Evolutionary conservation across 495 filamentous ascomycete genomes (phyloP).

Genomic region (Hypoxylon fuscum): DNA sequence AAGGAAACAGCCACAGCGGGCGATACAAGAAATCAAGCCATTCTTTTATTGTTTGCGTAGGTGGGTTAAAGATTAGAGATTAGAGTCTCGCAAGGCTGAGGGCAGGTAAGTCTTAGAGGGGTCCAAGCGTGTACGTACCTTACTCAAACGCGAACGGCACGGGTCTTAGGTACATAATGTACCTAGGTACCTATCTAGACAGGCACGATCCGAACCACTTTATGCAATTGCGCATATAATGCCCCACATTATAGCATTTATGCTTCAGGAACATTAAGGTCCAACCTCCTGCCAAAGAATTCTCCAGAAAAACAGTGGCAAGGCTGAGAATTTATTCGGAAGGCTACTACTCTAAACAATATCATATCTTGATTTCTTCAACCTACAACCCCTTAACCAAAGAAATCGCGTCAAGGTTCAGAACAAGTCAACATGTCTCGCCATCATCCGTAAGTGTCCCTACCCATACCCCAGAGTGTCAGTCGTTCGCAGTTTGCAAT

Average conservation of each 20-base stretch:
- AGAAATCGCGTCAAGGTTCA: slow-evolving; percentile 16
- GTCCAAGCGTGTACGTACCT: slow-evolving; percentile 29
- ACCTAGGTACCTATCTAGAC: slow-evolving; percentile 4
- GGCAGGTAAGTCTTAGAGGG: not conserved
- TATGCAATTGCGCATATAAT: slow-evolving; percentile 30
- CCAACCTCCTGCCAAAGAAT: slow-evolving; percentile 28
- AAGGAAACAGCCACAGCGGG: slow-evolving; percentile 13
- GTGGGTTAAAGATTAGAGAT: not conserved
- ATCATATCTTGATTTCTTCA: not conserved
- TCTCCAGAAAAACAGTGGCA: slow-evolving; percentile 38
- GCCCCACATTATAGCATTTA: slow-evolving; percentile 12
- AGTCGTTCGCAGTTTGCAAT: slow-evolving; percentile 53
- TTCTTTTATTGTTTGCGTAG: not conserved
- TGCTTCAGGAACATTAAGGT: slow-evolving; percentile 15
- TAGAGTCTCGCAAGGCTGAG: slow-evolving; percentile 27
- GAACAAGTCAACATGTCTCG: slow-evolving; percentile 66
- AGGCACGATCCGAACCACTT: slow-evolving; percentile 3
- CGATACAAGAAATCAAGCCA: slow-evolving; percentile 14
- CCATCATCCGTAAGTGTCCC: slow-evolving; percentile 75
- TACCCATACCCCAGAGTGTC: slow-evolving; percentile 5
- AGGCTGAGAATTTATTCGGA: slow-evolving; percentile 47
- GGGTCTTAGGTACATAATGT: not conserved
- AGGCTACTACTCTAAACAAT: slow-evolving; percentile 21
- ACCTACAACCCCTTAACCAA: slow-evolving; percentile 1
- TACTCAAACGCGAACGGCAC: slow-evolving; percentile 19